A percentile compares a stretch with the other conserved stretches of the same genome.
Conservation (phyloP, 2,329 filamentous ascomycete genomes). For the Grosmannia serpens region DNA sequence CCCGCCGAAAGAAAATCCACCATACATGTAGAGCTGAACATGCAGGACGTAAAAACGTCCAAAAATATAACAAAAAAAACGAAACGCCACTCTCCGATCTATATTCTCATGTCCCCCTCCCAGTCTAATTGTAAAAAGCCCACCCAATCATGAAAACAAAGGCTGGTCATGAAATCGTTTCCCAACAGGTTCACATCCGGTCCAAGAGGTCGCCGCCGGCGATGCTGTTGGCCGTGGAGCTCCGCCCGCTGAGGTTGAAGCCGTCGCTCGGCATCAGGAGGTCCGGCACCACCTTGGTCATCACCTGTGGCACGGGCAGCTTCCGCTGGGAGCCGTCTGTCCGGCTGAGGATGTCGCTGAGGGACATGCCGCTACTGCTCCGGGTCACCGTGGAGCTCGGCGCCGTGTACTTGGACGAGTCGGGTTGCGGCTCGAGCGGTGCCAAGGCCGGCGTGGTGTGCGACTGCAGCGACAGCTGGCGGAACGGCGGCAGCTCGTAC, state of each 20-base stretch:
- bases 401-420: slow-evolving; percentile 25
- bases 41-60: not conserved
- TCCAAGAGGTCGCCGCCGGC: slow-evolving; percentile 54
- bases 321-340: slow-evolving; percentile 82
- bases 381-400: slow-evolving; percentile 44
- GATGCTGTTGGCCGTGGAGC: slow-evolving; percentile 66
- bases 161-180: not conserved
- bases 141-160: not conserved
- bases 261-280: slow-evolving; percentile 56
- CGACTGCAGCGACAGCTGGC: slow-evolving; percentile 42
- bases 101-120: not conserved
- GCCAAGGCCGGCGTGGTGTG: slow-evolving; percentile 44
- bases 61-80: not conserved
- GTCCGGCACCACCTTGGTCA: slow-evolving; percentile 79
- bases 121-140: not conserved
- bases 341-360: slow-evolving; percentile 86
- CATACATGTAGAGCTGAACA: not conserved
- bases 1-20: not conserved
- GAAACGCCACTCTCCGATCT: slow-evolving; percentile 4
- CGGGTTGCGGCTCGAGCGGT: slow-evolving; percentile 46
- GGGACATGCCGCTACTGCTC: slow-evolving; percentile 58
- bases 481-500: slow-evolving; percentile 72
- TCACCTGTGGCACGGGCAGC: slow-evolving; percentile 73
- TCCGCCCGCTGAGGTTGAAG: slow-evolving; percentile 62
- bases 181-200: slow-evolving; percentile 7